Base-by-base conservation (phyloP, 352 stramenopile genomes). In the Globisporangium nagaii region DNA sequence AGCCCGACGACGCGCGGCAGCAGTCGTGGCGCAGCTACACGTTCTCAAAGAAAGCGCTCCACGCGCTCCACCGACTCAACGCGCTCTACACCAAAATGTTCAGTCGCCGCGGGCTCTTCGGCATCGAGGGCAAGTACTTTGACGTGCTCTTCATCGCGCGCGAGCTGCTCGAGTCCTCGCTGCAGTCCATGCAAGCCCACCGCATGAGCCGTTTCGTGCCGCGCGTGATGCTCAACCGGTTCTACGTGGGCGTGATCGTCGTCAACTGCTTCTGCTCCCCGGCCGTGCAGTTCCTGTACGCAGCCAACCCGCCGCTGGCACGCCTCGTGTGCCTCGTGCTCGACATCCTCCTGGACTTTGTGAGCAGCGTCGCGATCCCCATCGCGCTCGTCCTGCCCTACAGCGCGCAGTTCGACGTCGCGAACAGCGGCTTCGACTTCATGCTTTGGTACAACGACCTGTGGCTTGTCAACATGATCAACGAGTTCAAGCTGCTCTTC, bases 111-210 rank as follows among this genome's bases (percentile, higher is more conserved):
- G 53, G 53, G 12, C 7, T 66, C n/a, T 60, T 70, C 24, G 58
- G 63, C 20, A 48, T 70, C 36, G 48, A 63, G 15, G 57, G 53
- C 43, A 22, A 39, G 31, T 37, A 70, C 31, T 70, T 70, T 35
- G 53, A 66, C 3, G 13, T 55, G 9, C 25, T 70, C 9, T 64
- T 60, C 22, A 35, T 68, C 11, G 17, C 50, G 3, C 62, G 58
- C 4, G 65, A 73, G 43, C 13, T 65, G 19, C 30, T 73, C 7
- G 61, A 70, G 48, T 61, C 50, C 6, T 47, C 13, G 10, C 36
- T 73, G 4, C 65, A 73, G 39, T 60, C 65, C 5, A 36, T 60
- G n/a, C 62, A 73, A 40, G 65, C 65, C 20, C 65, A 69, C 28
- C 36, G 34, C n/a, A 66, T 70, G 58, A 56, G 53, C 25, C 25